These are phyloP conservation scores for Auxenochlorella pyrenoidosa DNA, from an alignment of 139 green algal genomes.

Conservation along the genomic window DNA sequence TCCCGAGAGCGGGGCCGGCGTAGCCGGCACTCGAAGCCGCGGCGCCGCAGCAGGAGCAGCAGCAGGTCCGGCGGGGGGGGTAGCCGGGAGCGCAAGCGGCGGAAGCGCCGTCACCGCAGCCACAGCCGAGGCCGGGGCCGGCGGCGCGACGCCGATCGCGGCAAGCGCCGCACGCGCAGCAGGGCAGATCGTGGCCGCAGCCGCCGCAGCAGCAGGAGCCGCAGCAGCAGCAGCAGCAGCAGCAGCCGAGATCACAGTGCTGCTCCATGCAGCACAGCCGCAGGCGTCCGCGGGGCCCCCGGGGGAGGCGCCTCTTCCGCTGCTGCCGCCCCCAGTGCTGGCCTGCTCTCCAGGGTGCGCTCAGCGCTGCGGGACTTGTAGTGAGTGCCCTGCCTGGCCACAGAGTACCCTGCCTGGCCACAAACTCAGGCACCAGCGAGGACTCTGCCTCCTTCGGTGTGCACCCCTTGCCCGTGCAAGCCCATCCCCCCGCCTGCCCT, in stretches of 20 bases:
- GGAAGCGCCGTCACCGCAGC: neutral
- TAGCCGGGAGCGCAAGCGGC: neutral
- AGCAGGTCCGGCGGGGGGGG: neutral
- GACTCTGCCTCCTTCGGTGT: neutral
- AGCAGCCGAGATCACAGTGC: neutral
- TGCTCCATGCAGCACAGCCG: neutral
- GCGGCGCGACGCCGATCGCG: neutral
- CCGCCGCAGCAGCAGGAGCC: neutral
- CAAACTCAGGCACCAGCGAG: too few species aligned
- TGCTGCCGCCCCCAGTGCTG: neutral
- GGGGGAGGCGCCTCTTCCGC: neutral
- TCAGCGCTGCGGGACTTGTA: slow-evolving; percentile 7
- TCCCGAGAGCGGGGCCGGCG: neutral
- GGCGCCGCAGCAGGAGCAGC: neutral
- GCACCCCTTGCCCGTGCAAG: neutral
- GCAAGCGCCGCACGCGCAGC: neutral
- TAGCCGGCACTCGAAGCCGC: neutral
- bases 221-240: too few species aligned
- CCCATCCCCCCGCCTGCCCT: neutral
- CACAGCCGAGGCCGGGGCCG: neutral
- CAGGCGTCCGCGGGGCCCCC: neutral
- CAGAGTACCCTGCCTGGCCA: too few species aligned
- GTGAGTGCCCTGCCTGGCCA: neutral
- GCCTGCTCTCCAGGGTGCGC: slow-evolving; percentile 12
- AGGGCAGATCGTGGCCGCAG: neutral